These are phyloP conservation scores for Oryza glumipatula DNA, from an alignment of 176 grass and related monocot genomes.

Conservation along the genomic window DNA sequence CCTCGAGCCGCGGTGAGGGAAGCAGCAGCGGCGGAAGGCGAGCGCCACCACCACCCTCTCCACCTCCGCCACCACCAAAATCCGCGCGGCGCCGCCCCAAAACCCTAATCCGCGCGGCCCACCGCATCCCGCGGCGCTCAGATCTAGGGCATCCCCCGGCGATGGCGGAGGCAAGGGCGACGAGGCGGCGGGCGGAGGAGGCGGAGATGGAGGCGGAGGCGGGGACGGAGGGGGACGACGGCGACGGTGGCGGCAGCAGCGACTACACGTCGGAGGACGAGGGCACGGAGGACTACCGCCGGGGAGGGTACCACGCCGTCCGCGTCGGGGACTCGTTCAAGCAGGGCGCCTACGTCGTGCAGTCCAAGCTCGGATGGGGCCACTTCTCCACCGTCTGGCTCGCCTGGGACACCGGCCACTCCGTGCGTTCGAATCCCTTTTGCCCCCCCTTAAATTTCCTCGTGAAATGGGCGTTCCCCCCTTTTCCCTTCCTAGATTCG, in stretches of 20 bases:
- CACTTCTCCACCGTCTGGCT: conserved; percentile 99
- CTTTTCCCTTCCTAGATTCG: neutral
- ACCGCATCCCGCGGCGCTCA: conserved; percentile 11
- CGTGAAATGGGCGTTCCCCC: neutral
- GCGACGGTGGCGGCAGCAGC: conserved; percentile 65
- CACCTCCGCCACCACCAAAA: conserved; percentile 15
- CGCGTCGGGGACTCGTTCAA: conserved; percentile 88
- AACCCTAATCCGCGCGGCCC: conserved; percentile 53
- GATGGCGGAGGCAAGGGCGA: conserved; percentile 42
- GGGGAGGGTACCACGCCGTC: conserved; percentile 95
- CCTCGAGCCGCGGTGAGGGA: neutral
- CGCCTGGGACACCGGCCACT: conserved; percentile 88
- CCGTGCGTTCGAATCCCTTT: conserved; percentile 52
- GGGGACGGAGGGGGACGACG: conserved; percentile 57
- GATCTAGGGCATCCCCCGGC: conserved; percentile 34
- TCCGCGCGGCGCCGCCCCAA: conserved; percentile 38
- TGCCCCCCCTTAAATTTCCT: neutral
- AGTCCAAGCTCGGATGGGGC: conserved; percentile 96
- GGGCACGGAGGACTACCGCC: conserved; percentile 93
- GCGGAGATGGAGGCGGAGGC: conserved; percentile 23
- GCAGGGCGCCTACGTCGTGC: conserved; percentile 90
- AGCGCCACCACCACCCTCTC: conserved; percentile 35
- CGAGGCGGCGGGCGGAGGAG: conserved; percentile 19
- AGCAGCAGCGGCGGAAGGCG: conserved; percentile 31
- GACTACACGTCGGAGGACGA: conserved; percentile 97